Conservation (phyloP, 192 early-diverging fungal genomes). For the Bifiguratus adelaidae region DNA sequence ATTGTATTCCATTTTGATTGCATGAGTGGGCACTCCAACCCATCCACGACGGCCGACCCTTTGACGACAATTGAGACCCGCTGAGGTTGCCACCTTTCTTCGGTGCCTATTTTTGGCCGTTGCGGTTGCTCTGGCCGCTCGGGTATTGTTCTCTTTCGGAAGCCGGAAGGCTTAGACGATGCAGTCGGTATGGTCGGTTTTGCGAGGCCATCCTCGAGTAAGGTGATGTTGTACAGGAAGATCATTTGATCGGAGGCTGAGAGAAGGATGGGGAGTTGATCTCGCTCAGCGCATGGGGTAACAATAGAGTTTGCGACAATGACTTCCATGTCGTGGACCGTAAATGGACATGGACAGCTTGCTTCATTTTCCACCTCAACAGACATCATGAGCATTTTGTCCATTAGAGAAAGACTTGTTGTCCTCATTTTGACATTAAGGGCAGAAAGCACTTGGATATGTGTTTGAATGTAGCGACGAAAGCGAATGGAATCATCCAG, state of each 20-base stretch:
- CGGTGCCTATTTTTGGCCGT: neutral
- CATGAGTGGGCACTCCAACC: conserved; percentile 26
- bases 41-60: conserved; percentile 36
- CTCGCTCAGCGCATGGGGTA: conserved; percentile 6
- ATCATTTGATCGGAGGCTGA: conserved; percentile 41
- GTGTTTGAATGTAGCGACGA: too few relatives aligned
- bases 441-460: too few relatives aligned
- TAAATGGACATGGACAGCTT: conserved; percentile 36
- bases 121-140: neutral
- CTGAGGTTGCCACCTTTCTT: conserved; percentile 20
- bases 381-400: conserved; percentile 51
- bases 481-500: too few relatives aligned
- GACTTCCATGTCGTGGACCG: conserved; percentile 31
- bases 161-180: neutral
- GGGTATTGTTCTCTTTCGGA: neutral
- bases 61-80: conserved; percentile 38
- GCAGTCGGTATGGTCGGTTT: conserved; percentile 8
- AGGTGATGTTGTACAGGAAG: conserved; percentile 40
- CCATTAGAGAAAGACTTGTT: conserved; percentile 39
- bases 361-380: conserved; percentile 48
- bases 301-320: conserved; percentile 42
- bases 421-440: conserved; percentile 48
- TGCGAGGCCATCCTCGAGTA: conserved; percentile 32
- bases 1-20: conserved; percentile 49
- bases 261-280: conserved; percentile 29